Evolutionary conservation across 257 asterid species (phyloP).

Genomic region (Scutellaria galericulata): DNA sequence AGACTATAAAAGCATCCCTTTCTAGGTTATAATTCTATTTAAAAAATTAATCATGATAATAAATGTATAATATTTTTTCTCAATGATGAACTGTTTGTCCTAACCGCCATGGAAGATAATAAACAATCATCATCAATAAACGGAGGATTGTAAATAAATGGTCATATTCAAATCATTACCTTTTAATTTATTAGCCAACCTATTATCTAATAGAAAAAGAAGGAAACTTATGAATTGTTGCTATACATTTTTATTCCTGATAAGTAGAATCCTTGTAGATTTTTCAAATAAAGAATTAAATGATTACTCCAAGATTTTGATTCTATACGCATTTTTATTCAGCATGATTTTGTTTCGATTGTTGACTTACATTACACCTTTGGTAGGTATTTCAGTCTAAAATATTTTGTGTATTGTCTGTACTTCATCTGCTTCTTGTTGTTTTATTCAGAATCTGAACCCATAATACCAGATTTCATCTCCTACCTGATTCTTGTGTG

Average conservation of each 20-base stretch:
- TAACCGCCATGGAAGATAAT: slow-evolving; percentile 15
- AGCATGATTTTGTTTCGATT: slow-evolving; percentile 15
- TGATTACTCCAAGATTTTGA: slow-evolving; percentile 31
- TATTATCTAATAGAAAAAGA: slow-evolving; percentile 32
- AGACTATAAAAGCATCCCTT: no score
- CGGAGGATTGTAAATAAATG: slow-evolving; percentile 33
- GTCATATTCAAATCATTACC: slow-evolving; percentile 26
- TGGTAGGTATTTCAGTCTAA: slow-evolving; percentile 24
- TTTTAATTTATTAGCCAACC: slow-evolving; percentile 28
- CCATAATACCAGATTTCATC: slow-evolving; percentile 6
- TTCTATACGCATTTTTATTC: slow-evolving; percentile 25
- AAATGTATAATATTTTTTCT: slow-evolving; percentile 2
- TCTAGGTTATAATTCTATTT: background rate
- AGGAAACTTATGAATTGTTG: slow-evolving; percentile 33
- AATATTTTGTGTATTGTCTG: background rate
- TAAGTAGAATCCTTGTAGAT: slow-evolving; percentile 25
- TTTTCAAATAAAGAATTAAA: slow-evolving; percentile 28
- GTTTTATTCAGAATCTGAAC: slow-evolving; percentile 18
- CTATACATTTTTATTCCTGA: slow-evolving; percentile 34
- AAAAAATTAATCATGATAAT: background rate
- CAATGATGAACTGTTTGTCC: slow-evolving; percentile 9
- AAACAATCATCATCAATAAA: slow-evolving; percentile 35
- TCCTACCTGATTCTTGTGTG: slow-evolving; percentile 8
- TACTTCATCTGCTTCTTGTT: slow-evolving; percentile 4
- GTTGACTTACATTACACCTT: slow-evolving; percentile 17